Percentiles rank a stretch among this genome's conserved stretches.
Evolutionary conservation across 768 basidiomycete species (phyloP).

Genomic region (Tylopilus intermedius): DNA sequence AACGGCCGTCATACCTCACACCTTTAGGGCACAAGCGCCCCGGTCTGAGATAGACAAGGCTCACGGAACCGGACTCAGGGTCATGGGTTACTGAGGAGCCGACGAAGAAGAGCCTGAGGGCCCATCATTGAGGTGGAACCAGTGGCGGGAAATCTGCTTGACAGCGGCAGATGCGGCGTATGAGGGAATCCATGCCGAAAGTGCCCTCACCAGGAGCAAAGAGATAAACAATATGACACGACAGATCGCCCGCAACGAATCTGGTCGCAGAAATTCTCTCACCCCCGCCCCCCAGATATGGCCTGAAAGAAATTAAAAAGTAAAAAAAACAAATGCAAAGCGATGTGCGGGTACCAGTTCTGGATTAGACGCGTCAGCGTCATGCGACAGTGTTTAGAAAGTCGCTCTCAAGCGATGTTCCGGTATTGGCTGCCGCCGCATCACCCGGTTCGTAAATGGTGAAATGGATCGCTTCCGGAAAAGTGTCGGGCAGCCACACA

Average conservation of each 20-base stretch:
- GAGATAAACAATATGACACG: slow-evolving; percentile 1
- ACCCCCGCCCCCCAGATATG: background rate
- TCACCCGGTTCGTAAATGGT: slow-evolving; percentile 5
- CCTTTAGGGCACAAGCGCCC: background rate
- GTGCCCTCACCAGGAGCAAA: slow-evolving; percentile 1
- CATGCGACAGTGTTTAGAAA: background rate
- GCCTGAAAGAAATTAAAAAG: background rate
- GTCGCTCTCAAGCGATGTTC: slow-evolving; percentile 2
- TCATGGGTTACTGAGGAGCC: background rate
- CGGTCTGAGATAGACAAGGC: background rate
- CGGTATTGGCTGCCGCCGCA: background rate
- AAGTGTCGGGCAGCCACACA: background rate
- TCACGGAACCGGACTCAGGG: slow-evolving; percentile 6
- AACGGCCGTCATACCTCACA: background rate
- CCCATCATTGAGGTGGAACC: no score
- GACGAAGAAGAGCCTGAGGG: background rate
- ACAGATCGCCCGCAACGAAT: slow-evolving; percentile 7
- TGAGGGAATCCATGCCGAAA: slow-evolving; percentile 11
- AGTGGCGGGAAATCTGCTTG: background rate
- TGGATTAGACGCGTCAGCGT: background rate
- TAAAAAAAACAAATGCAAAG: background rate
- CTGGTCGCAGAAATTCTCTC: background rate
- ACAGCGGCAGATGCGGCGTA: background rate
- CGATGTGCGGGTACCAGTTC: background rate
- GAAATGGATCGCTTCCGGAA: background rate